Evolutionary conservation across 106 monocot species (phyloP).

Genomic region (Acorus gramineus): DNA sequence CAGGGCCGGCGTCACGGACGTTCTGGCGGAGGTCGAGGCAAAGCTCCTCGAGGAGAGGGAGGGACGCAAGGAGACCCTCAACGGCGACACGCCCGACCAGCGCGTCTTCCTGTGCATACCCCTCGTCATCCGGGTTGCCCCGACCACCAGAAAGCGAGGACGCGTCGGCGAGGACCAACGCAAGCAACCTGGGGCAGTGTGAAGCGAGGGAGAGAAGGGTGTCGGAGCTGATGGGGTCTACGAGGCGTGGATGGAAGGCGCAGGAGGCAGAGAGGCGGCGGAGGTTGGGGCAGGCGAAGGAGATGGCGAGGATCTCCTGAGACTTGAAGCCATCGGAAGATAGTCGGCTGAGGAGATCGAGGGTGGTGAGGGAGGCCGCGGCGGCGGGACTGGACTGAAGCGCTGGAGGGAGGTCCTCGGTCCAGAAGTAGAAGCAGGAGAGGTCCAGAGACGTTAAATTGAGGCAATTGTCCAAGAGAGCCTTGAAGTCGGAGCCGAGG

Average conservation of each 20-base stretch:
- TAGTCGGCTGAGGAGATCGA: constrained; percentile 47
- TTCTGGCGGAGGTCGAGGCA: constrained; percentile 46
- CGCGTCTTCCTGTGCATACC: constrained; percentile 17
- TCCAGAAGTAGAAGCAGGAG: constrained; percentile 88
- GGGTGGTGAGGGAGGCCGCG: constrained; percentile 19
- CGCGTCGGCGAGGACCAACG: constrained; percentile 58
- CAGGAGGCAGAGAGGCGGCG: constrained; percentile 38
- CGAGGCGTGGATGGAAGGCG: constrained; percentile 64
- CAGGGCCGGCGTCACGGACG: constrained; percentile 37
- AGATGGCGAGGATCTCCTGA: constrained; percentile 33
- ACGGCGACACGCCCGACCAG: constrained; percentile 41
- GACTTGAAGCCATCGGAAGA: constrained; percentile 58
- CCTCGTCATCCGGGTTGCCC: constrained; percentile 1
- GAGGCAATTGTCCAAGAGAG: constrained; percentile 37
- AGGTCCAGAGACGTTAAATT: constrained; percentile 48
- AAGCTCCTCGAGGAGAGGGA: constrained; percentile 55
- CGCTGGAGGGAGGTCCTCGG: constrained; percentile 68
- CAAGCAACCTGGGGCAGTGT: constrained; percentile 39
- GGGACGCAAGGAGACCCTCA: constrained; percentile 24
- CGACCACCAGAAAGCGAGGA: constrained; percentile 17
- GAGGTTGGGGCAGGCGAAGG: constrained; percentile 47
- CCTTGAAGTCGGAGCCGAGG: constrained; percentile 42
- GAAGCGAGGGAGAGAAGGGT: constrained; percentile 36
- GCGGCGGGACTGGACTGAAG: constrained; percentile 20
- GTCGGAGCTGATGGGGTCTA: constrained; percentile 55